Evolutionary conservation across 2,329 filamentous ascomycete genomes (phyloP).

Genomic region (Aspergillus japonicus): DNA sequence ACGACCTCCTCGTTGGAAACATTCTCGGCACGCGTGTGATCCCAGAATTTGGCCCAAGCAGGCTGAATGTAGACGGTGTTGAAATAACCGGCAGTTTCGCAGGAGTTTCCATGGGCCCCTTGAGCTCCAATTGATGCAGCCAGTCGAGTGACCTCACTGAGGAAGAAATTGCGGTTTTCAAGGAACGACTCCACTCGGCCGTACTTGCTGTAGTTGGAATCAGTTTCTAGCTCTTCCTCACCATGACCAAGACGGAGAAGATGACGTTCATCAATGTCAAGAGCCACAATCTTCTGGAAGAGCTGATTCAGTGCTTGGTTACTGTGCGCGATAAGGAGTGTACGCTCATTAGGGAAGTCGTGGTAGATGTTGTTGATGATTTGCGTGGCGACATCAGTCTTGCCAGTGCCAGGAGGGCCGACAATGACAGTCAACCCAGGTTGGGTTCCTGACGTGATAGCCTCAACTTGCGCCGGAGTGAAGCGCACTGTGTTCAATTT

Average conservation of each 20-base stretch:
- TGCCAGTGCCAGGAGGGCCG: slow-evolving; percentile 92
- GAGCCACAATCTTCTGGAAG: slow-evolving; percentile 94
- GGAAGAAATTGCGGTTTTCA: slow-evolving; percentile 75
- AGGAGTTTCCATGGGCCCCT: slow-evolving; percentile 92
- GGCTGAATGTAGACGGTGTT: slow-evolving; percentile 87
- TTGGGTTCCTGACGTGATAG: slow-evolving; percentile 89
- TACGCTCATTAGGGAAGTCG: slow-evolving; percentile 91
- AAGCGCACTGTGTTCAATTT: slow-evolving; percentile 83
- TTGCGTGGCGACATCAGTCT: slow-evolving; percentile 98
- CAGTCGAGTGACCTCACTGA: slow-evolving; percentile 81
- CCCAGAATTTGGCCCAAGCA: slow-evolving; percentile 81
- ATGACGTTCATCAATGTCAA: slow-evolving; percentile 95
- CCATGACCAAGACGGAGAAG: slow-evolving; percentile 89
- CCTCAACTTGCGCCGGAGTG: slow-evolving; percentile 86
- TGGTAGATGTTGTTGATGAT: slow-evolving; percentile 99
- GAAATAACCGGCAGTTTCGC: slow-evolving; percentile 96
- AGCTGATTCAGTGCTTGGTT: slow-evolving; percentile 97
- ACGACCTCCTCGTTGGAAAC: slow-evolving; percentile 63
- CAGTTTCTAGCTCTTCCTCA: slow-evolving; percentile 87
- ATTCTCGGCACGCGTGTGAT: slow-evolving; percentile 58
- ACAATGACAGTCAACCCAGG: slow-evolving; percentile 92
- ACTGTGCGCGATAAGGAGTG: slow-evolving; percentile 89
- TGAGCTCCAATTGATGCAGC: slow-evolving; percentile 81
- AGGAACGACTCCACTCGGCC: slow-evolving; percentile 94
- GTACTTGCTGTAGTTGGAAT: slow-evolving; percentile 87